Base-by-base conservation (phyloP, 768 basidiomycete genomes). In the Tylopilus rubrobrunneus region DNA sequence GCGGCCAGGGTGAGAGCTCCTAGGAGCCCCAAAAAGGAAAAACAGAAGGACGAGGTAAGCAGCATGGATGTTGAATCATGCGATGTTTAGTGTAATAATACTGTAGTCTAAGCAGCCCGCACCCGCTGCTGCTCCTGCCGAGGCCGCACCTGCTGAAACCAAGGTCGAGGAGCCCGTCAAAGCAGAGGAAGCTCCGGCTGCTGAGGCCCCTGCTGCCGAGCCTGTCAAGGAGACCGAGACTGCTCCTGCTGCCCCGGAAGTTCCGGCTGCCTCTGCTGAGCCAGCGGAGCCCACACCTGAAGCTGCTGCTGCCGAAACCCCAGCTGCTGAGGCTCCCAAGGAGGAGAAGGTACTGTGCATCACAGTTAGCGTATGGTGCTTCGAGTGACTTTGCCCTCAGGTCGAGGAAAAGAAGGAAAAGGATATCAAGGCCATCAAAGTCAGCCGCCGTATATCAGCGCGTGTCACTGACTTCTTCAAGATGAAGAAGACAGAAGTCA, bases 401-500 rank as follows among this genome's bases (percentile, higher is more conserved):
- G 48, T 15, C 10, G 75, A 79, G 51, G 74, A 78, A 54, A 74
- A 82, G 67, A 76, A 79, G 64, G 74, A 81, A 61, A 79, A 78
- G 69, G 69, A 74, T 37, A 65, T 61, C 61, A 83, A 78, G 70
- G 73, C 77, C 15, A 51, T 66, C 54, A 94, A 93, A 71, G 83
- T 91, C 53, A 74, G 81, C 51, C 91, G 92, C 58, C 90, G 92
- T 57, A 74, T 96, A 56, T 95, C 93, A 42, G 80, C 87, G 25
- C 89, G 90, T 21, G 84, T 96, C 41, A 80, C 79, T 49, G 87
- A 87, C 49, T 80, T 95, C 72, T 90, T 95, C 83, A 92, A 86
- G 78, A 46, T 78, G 51, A 89, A 80, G 76, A 74, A 83, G 74
- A 61, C 73, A 14, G 86, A 89, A 66, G 80, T 83, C 34, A 66